Evolutionary conservation across 768 basidiomycete species (phyloP).

Genomic region (Tricholomella constricta): DNA sequence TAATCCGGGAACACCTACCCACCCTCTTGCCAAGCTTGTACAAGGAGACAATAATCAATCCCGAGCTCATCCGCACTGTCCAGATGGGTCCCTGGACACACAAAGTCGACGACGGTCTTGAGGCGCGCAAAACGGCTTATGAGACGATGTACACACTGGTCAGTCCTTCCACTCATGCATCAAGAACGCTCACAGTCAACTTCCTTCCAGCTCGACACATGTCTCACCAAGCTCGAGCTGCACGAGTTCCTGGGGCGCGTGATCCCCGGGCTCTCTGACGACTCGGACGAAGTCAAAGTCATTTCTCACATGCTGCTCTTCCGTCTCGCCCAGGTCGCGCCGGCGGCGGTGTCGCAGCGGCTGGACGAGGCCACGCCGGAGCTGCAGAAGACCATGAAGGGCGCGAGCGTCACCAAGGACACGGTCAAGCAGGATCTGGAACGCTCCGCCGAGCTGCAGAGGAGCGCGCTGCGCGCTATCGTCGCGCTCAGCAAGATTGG

Average conservation of each 20-base stretch:
- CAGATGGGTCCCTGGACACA: constrained; percentile 98
- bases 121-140: constrained; percentile 95
- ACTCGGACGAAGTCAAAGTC: constrained; percentile 96
- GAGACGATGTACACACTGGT: constrained; percentile 97
- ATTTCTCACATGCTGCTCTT: constrained; percentile 95
- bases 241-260: constrained; percentile 83
- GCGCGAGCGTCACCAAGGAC: constrained; percentile 87
- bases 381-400: constrained; percentile 88
- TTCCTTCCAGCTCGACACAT: constrained; percentile 79
- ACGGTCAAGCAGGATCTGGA: constrained; percentile 93
- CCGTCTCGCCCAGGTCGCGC: constrained; percentile 85
- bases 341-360: constrained; percentile 77
- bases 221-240: constrained; percentile 83
- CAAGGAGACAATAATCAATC: constrained; percentile 79
- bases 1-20: constrained; percentile 82
- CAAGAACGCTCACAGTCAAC: neutral
- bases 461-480: constrained; percentile 86
- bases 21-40: constrained; percentile 82
- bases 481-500: constrained; percentile 83
- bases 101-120: constrained; percentile 95
- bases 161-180: constrained; percentile 27
- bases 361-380: constrained; percentile 84
- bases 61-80: constrained; percentile 81
- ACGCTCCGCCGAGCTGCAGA: constrained; percentile 86
- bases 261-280: constrained; percentile 81